Percentiles rank a stretch among this genome's conserved stretches.
Conservation (phyloP, 139 green algal genomes). For the Chlamydomonas asymmetrica region DNA sequence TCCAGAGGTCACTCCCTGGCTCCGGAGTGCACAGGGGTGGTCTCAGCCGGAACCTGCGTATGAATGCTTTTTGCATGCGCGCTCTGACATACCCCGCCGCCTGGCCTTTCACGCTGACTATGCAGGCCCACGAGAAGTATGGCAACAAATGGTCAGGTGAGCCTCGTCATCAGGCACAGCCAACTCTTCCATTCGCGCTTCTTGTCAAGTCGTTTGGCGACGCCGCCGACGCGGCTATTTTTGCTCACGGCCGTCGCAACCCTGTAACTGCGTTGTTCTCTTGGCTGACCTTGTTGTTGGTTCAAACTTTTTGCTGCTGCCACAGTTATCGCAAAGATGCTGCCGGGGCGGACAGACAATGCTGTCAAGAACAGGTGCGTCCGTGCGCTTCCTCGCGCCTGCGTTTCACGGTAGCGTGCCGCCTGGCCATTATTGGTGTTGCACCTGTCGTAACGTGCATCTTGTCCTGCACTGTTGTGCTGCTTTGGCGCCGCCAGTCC, state of each 20-base stretch:
- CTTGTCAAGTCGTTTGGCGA: neutral
- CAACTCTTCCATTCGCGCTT: neutral
- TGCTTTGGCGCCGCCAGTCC: too few species aligned
- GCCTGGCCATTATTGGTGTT: too few species aligned
- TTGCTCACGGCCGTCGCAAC: neutral
- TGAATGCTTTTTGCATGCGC: too few species aligned
- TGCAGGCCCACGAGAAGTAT: slow-evolving; percentile 47
- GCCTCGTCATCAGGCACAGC: neutral
- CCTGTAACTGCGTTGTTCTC: neutral
- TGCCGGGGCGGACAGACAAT: slow-evolving; percentile 63
- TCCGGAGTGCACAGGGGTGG: too few species aligned
- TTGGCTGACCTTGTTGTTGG: neutral
- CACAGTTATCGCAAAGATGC: slow-evolving; percentile 53
- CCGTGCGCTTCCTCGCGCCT: neutral
- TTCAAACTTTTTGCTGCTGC: neutral
- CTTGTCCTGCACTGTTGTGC: too few species aligned
- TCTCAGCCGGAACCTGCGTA: too few species aligned
- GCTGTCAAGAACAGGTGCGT: slow-evolving; percentile 36
- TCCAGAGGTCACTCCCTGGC: too few species aligned
- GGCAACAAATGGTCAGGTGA: slow-evolving; percentile 53
- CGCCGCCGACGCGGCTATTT: neutral
- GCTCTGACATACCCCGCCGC: neutral
- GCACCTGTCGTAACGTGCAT: too few species aligned
- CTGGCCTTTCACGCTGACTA: neutral
- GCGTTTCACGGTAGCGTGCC: too few species aligned